Evolutionary conservation across 371 early-diverging fungal genomes (phyloP).

Genomic region (Dinochytrium kinnereticum): DNA sequence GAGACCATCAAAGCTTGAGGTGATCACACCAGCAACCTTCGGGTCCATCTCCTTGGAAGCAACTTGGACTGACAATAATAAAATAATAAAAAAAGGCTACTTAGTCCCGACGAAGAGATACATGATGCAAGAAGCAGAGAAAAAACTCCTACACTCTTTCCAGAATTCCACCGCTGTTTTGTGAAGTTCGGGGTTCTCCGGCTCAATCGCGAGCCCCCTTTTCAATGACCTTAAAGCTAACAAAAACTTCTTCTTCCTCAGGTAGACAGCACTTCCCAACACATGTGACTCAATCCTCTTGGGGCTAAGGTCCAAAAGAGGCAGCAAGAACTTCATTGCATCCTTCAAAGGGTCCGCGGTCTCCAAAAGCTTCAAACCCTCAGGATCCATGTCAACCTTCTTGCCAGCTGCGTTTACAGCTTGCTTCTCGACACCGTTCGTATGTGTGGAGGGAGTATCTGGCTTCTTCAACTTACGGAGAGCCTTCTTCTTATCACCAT

Average conservation of each 20-base stretch:
- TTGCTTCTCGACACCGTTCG: conserved; percentile 14
- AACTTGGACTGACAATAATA: conserved; percentile 1
- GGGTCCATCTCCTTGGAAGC: neutral
- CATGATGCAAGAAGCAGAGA: no score
- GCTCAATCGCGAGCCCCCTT: conserved; percentile 45
- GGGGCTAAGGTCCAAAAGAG: conserved; percentile 62
- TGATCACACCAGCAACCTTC: conserved; percentile 32
- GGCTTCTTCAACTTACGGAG: conserved; percentile 55
- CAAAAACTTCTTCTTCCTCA: conserved; percentile 77
- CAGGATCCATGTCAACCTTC: conserved; percentile 69
- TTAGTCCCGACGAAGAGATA: no score
- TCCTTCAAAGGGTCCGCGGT: conserved; percentile 72
- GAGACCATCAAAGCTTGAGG: conserved; percentile 28
- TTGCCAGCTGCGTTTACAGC: conserved; percentile 35
- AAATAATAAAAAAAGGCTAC: no score
- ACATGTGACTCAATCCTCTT: conserved; percentile 62
- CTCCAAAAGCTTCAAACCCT: conserved; percentile 66
- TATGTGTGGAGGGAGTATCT: conserved; percentile 34
- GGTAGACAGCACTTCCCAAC: conserved; percentile 76
- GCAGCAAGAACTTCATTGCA: conserved; percentile 77
- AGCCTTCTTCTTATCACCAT: conserved; percentile 54
- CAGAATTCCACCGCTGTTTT: conserved; percentile 21
- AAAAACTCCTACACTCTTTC: conserved; percentile 15
- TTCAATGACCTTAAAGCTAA: conserved; percentile 73
- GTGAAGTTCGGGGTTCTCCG: conserved; percentile 30